Conservation (phyloP, 257 asterid genomes). For the Prunella vulgaris region DNA sequence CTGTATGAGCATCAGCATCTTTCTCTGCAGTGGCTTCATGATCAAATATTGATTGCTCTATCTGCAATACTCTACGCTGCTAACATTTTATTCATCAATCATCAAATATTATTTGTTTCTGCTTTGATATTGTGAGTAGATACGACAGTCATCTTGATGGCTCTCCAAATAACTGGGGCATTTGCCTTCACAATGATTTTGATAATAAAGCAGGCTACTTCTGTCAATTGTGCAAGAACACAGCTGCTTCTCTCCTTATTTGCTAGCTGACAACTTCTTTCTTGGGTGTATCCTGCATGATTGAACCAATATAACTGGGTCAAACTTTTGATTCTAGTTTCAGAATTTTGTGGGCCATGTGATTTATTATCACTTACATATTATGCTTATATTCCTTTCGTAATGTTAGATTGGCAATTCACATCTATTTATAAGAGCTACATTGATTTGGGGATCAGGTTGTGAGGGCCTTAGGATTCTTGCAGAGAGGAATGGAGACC, state of each 20-base stretch:
- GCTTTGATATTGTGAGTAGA: conserved; percentile 1
- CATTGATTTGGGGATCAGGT: conserved; percentile 56
- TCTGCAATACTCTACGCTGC: background rate
- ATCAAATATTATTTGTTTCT: background rate
- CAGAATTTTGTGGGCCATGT: background rate
- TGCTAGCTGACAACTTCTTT: background rate
- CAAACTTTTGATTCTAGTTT: conserved; percentile 6
- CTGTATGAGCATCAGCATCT: background rate
- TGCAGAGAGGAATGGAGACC: conserved; percentile 68
- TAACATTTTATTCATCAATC: background rate
- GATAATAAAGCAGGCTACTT: background rate
- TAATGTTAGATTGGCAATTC: background rate
- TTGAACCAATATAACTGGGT: conserved; percentile 8
- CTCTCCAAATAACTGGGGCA: background rate
- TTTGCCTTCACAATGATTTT: background rate
- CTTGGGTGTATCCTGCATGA: background rate
- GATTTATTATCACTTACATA: background rate
- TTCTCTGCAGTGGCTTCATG: background rate
- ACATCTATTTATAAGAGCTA: conserved; percentile 12
- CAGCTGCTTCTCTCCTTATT: conserved; percentile 5
- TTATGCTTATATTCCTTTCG: background rate
- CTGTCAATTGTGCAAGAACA: conserved; percentile 7
- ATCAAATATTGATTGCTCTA: background rate
- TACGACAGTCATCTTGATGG: background rate
- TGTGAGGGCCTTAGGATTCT: conserved; percentile 77